Percentiles rank a stretch among this genome's conserved stretches.
phyloP scores from a whole-genome alignment of 2,329 filamentous ascomycete genomes.

The Acephala macrosclerotiorum region DNA sequence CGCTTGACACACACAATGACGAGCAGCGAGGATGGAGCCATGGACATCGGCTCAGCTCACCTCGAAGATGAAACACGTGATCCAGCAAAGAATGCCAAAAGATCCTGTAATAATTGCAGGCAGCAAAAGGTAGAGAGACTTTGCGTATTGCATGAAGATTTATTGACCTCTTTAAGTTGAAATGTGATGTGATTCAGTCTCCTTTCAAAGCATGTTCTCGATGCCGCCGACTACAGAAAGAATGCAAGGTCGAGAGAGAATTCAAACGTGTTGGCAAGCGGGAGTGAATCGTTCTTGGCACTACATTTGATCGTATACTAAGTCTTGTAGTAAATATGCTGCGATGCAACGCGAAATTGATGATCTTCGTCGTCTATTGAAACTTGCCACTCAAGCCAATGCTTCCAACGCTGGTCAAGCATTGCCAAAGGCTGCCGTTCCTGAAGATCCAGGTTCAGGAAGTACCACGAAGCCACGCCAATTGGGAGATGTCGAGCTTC shows the following conservation, averaged over 20 bases:
- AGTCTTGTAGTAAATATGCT: constrained; percentile 61
- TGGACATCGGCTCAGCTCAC: neutral
- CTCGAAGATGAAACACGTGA: neutral
- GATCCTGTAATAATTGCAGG: constrained; percentile 73
- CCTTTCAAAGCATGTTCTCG: constrained; percentile 68
- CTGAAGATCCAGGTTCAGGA: neutral
- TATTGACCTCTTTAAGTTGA: no score
- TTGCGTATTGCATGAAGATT: constrained; percentile 4
- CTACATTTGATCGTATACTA: constrained; percentile 53
- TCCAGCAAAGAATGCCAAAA: constrained; percentile 51
- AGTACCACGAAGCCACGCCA: neutral
- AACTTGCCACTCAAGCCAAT: constrained; percentile 21
- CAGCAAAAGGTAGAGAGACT: constrained; percentile 68
- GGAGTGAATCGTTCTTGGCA: neutral
- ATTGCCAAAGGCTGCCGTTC: neutral
- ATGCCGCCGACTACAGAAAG: constrained; percentile 67
- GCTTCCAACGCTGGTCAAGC: constrained; percentile 31
- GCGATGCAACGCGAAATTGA: constrained; percentile 66
- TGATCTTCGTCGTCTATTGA: constrained; percentile 53
- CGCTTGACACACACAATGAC: neutral
- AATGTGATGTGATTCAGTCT: constrained; percentile 71
- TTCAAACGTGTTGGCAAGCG: constrained; percentile 60
- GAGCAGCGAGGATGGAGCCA: neutral
- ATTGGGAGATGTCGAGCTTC: neutral
- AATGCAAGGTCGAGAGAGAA: constrained; percentile 72